Conservation (phyloP, 306 rosid species). For the Rubus idaeus region DNA sequence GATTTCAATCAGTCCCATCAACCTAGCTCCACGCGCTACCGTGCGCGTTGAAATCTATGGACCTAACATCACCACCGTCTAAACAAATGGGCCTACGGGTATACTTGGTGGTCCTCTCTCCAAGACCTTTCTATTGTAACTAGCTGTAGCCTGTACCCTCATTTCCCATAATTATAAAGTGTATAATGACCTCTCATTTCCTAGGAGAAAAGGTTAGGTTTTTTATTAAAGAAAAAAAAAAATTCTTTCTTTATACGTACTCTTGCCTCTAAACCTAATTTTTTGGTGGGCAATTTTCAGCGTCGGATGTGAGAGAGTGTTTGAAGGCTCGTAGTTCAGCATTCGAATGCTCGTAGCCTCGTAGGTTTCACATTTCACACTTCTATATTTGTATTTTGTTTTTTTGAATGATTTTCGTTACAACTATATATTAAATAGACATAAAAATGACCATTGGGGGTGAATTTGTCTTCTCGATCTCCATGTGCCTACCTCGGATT, state of each 20-base stretch:
- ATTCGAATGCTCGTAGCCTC: neutral
- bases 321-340: neutral
- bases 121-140: too few relatives aligned
- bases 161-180: too few relatives aligned
- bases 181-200: neutral
- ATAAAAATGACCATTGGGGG: neutral
- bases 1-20: neutral
- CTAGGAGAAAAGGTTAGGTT: neutral
- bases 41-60: neutral
- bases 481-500: too few relatives aligned
- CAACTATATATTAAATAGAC: neutral
- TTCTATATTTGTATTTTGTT: too few relatives aligned
- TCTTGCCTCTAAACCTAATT: neutral
- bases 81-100: neutral
- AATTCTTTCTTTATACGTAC: neutral
- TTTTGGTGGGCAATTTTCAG: neutral
- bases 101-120: neutral
- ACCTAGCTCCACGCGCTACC: neutral
- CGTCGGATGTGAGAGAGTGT: neutral
- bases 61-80: neutral
- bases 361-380: too few relatives aligned
- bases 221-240: neutral
- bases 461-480: neutral
- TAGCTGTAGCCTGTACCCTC: too few relatives aligned
- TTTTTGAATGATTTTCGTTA: too few relatives aligned